These are phyloP conservation scores for Coemansia sp. DNA, from an alignment of 192 early-diverging fungal genomes.

Conservation along the genomic window DNA sequence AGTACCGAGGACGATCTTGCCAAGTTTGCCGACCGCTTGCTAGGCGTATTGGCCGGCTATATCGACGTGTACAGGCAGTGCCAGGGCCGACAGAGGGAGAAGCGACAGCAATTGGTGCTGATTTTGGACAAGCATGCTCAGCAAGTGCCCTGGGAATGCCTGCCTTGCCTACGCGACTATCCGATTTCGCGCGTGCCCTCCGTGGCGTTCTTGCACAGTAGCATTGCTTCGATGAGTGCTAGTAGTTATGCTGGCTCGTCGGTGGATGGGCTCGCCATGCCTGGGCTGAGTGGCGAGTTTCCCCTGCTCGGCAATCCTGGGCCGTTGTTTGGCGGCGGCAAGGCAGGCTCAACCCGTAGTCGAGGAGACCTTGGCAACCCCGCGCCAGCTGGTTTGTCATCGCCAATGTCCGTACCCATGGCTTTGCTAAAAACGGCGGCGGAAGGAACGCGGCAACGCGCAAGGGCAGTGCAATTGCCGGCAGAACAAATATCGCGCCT, in stretches of 20 bases:
- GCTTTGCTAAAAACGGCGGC: too few relatives aligned
- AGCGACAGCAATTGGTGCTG: slow-evolving; percentile 66
- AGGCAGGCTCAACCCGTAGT: too few relatives aligned
- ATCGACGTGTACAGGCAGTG: slow-evolving; percentile 55
- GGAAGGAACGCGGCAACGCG: too few relatives aligned
- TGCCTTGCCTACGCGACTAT: slow-evolving; percentile 64
- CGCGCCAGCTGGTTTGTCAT: too few relatives aligned
- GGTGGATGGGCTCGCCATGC: too few relatives aligned
- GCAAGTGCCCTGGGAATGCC: slow-evolving; percentile 83
- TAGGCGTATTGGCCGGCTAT: slow-evolving; percentile 50
- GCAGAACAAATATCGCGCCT: too few relatives aligned
- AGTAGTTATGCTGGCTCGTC: neutral
- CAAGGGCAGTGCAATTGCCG: too few relatives aligned
- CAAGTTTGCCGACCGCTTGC: slow-evolving; percentile 64
- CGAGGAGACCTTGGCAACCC: too few relatives aligned
- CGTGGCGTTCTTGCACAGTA: slow-evolving; percentile 63
- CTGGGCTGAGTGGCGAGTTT: too few relatives aligned
- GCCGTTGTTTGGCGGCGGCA: too few relatives aligned
- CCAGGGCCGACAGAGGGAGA: slow-evolving; percentile 2
- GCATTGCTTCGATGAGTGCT: slow-evolving; percentile 47
- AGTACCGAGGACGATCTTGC: slow-evolving; percentile 48
- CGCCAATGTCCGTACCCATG: too few relatives aligned
- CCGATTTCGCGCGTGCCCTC: slow-evolving; percentile 81
- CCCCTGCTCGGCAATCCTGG: too few relatives aligned
- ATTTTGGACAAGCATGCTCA: slow-evolving; percentile 83